Evolutionary conservation across 345 rosid species (phyloP).

Genomic region (Citrus sinensis): DNA sequence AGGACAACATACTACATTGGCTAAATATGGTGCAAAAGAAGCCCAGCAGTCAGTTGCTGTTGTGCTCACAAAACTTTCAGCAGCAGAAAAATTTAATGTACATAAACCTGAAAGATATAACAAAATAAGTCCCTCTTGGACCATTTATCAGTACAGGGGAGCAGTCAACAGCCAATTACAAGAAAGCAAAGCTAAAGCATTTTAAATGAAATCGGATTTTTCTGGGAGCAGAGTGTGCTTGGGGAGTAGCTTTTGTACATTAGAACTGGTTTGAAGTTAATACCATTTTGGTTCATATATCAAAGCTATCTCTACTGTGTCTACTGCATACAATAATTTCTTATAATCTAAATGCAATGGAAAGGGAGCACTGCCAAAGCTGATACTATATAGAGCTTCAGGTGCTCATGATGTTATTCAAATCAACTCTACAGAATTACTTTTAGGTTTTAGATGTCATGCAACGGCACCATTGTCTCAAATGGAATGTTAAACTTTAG

Average conservation of each 20-base stretch:
- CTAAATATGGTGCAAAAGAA: conserved; percentile 48
- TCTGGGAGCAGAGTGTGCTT: background rate
- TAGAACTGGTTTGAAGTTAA: background rate
- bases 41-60: conserved; percentile 54
- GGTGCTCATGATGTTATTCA: background rate
- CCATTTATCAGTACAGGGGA: background rate
- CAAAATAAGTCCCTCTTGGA: background rate
- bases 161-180: background rate
- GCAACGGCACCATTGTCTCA: background rate
- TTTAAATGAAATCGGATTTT: background rate
- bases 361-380: background rate
- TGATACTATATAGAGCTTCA: background rate
- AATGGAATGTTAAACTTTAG: background rate
- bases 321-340: background rate
- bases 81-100: conserved; percentile 40
- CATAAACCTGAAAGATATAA: conserved; percentile 40
- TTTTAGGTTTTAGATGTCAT: background rate
- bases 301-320: background rate
- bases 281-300: background rate
- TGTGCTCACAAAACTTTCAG: conserved; percentile 35
- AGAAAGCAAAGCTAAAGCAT: background rate
- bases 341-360: background rate
- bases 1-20: conserved; percentile 65
- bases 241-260: background rate
- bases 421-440: background rate